Evolutionary conservation across 148 eudicot species (phyloP).

Genomic region (Arbutus unedo): DNA sequence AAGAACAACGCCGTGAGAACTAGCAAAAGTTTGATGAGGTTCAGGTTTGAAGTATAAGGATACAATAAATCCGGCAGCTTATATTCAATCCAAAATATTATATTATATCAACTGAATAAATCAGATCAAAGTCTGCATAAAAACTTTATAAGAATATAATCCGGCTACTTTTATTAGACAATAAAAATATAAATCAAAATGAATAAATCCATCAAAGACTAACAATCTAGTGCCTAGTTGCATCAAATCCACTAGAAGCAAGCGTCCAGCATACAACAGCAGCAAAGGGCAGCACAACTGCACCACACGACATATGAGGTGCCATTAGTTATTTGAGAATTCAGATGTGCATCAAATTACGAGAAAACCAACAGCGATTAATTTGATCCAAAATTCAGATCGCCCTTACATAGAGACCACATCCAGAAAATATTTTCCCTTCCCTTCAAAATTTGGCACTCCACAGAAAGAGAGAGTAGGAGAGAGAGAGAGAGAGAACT

Average conservation of each 20-base stretch:
- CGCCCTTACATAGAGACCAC: too few relatives aligned
- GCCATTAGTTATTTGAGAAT: background rate
- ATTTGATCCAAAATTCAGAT: too few relatives aligned
- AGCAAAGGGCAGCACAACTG: constrained; percentile 31
- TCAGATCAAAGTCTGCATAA: background rate
- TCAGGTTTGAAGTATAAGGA: background rate
- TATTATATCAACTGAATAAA: background rate
- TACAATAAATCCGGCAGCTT: background rate
- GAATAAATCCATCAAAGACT: constrained; percentile 2
- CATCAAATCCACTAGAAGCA: constrained; percentile 13
- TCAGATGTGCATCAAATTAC: background rate
- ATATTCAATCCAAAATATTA: background rate
- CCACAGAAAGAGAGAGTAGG: background rate
- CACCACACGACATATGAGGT: background rate
- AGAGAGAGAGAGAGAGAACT: background rate
- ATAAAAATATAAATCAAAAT: background rate
- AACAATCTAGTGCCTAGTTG: background rate
- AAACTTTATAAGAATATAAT: background rate
- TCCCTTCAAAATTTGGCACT: background rate
- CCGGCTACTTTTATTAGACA: background rate
- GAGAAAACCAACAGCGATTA: too few relatives aligned
- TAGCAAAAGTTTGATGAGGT: too few relatives aligned
- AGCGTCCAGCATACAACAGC: constrained; percentile 27
- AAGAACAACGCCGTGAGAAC: too few relatives aligned
- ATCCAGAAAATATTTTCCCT: too few relatives aligned